Conservation (phyloP, 257 asterid species). For the Ophiorrhiza pumila region DNA sequence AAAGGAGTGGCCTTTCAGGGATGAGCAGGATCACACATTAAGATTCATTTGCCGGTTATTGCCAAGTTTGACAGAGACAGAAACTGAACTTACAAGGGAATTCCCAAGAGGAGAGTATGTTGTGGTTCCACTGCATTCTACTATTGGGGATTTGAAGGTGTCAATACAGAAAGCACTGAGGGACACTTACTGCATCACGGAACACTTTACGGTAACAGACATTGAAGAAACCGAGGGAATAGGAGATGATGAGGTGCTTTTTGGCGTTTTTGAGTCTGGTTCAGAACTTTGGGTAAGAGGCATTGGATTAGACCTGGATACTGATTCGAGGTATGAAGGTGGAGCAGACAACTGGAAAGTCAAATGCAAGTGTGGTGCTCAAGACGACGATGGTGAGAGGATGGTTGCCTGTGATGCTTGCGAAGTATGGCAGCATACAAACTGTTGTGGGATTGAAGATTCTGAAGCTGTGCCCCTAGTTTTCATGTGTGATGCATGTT, state of each 20-base stretch:
- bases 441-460: slow-evolving; percentile 74
- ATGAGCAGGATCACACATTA: slow-evolving; percentile 60
- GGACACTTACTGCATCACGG: slow-evolving; percentile 72
- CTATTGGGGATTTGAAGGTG: slow-evolving; percentile 62
- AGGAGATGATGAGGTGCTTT: slow-evolving; percentile 60
- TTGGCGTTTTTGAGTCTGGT: slow-evolving; percentile 68
- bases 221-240: slow-evolving; percentile 47
- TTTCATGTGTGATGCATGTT: slow-evolving; percentile 68
- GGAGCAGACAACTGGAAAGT: slow-evolving; percentile 78
- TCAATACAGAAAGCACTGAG: slow-evolving; percentile 56
- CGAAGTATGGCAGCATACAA: slow-evolving; percentile 87
- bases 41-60: slow-evolving; percentile 56
- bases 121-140: slow-evolving; percentile 65
- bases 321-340: slow-evolving; percentile 59
- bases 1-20: slow-evolving; percentile 83
- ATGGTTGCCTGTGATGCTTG: slow-evolving; percentile 92
- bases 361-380: slow-evolving; percentile 78
- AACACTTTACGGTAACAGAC: slow-evolving; percentile 42
- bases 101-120: slow-evolving; percentile 46
- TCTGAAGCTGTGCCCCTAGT: slow-evolving; percentile 61
- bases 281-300: slow-evolving; percentile 52
- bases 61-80: slow-evolving; percentile 30
- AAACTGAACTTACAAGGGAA: slow-evolving; percentile 23
- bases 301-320: slow-evolving; percentile 44
- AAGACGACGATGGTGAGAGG: slow-evolving; percentile 90